A percentile compares a stretch with the other conserved stretches of the same genome.
These are phyloP conservation scores for Talaromyces sp. DNA, from an alignment of 2,329 filamentous ascomycete species.

Conservation along the genomic window DNA sequence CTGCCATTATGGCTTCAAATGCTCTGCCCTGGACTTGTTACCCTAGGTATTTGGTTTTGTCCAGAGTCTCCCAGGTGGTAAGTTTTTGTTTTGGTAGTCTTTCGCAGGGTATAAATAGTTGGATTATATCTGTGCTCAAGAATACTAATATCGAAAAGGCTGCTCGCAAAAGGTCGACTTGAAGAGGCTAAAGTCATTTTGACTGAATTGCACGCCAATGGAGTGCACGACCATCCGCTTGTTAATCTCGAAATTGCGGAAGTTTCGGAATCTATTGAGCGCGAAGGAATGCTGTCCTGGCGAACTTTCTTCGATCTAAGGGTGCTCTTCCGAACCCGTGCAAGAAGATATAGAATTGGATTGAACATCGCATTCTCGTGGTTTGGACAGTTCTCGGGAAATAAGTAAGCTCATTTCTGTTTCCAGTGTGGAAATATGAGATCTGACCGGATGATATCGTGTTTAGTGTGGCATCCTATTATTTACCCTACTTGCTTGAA, in stretches of 20 bases:
- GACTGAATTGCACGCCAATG: slow-evolving; percentile 42
- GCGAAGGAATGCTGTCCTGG: slow-evolving; percentile 34
- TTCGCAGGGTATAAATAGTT: too few species aligned
- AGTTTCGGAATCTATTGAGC: slow-evolving; percentile 35
- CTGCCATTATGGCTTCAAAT: slow-evolving; percentile 20
- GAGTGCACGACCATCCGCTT: slow-evolving; percentile 39
- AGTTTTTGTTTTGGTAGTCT: too few species aligned
- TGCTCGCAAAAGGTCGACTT: slow-evolving; percentile 20
- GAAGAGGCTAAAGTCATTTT: slow-evolving; percentile 35
- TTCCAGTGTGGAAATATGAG: too few species aligned
- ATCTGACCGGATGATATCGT: too few species aligned
- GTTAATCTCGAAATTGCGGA: slow-evolving; percentile 44
- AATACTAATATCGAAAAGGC: background rate
- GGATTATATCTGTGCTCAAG: too few species aligned
- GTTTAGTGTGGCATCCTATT: slow-evolving; percentile 30
- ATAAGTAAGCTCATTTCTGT: slow-evolving; percentile 20
- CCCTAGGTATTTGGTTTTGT: slow-evolving; percentile 15
- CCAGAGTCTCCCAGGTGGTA: too few species aligned
- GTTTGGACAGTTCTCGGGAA: slow-evolving; percentile 38
- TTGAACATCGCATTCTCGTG: slow-evolving; percentile 36
- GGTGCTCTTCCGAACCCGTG: slow-evolving; percentile 33
- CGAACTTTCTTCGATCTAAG: slow-evolving; percentile 37
- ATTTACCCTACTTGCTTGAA: slow-evolving; percentile 38
- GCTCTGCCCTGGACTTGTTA: slow-evolving; percentile 18
- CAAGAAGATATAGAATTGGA: slow-evolving; percentile 34